phyloP scores from a whole-genome alignment of 129 eudicot genomes.

The Dittrichia graveolens region DNA sequence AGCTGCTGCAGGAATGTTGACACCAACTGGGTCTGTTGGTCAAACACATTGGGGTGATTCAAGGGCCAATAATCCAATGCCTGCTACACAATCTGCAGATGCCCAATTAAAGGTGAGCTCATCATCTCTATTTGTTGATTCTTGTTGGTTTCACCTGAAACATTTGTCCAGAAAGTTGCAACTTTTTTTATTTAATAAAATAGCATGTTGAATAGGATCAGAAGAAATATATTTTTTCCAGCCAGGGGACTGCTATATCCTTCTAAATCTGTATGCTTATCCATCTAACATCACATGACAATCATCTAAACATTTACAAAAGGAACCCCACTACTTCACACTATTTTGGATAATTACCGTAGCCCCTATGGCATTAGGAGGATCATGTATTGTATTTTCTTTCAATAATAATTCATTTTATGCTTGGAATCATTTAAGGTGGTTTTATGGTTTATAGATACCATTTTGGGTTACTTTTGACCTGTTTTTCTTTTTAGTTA shows the following conservation, averaged over 20 bases:
- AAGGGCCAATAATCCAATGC: slow-evolving; percentile 62
- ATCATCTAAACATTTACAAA: too few relatives aligned
- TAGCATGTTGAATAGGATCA: neutral
- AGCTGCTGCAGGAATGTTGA: slow-evolving; percentile 98
- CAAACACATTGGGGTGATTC: slow-evolving; percentile 92
- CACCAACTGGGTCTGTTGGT: slow-evolving; percentile 78
- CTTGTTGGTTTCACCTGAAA: neutral
- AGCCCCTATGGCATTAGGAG: too few relatives aligned
- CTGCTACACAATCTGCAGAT: slow-evolving; percentile 79
- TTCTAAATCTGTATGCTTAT: neutral
- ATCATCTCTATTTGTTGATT: neutral
- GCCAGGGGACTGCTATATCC: neutral
- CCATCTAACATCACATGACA: too few relatives aligned
- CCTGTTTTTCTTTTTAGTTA: too few relatives aligned
- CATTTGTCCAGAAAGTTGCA: neutral
- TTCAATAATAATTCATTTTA: too few relatives aligned
- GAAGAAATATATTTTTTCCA: too few relatives aligned
- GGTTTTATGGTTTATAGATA: too few relatives aligned
- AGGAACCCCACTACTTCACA: too few relatives aligned
- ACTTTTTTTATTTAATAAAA: neutral
- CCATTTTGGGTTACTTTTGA: too few relatives aligned
- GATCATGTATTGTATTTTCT: too few relatives aligned
- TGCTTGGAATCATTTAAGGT: too few relatives aligned
- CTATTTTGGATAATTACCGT: too few relatives aligned
- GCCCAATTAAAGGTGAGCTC: slow-evolving; percentile 71